phyloP scores from a whole-genome alignment of 352 stramenopile species.

The Phytophthora pistaciae region DNA sequence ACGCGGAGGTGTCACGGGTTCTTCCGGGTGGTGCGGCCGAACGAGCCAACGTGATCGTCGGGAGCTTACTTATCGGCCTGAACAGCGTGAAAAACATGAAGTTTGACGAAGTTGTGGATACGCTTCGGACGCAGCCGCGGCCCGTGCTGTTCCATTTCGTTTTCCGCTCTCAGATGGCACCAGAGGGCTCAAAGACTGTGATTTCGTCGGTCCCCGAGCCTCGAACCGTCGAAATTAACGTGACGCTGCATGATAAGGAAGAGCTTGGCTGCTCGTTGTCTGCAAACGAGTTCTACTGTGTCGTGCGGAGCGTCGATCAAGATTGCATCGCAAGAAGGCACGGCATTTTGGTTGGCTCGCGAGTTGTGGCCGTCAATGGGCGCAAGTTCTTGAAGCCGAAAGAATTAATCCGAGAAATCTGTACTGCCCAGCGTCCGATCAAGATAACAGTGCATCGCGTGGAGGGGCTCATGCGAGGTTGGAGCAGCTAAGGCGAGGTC shows the following conservation, averaged over 20 bases:
- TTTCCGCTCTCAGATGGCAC: constrained; percentile 42
- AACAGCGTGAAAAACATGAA: constrained; percentile 62
- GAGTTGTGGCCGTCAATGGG: constrained; percentile 75
- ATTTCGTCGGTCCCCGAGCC: constrained; percentile 76
- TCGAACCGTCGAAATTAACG: constrained; percentile 60
- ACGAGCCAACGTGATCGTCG: constrained; percentile 66
- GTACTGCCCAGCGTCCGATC: constrained; percentile 63
- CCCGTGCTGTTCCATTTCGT: constrained; percentile 80
- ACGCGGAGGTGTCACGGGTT: constrained; percentile 79
- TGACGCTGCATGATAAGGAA: constrained; percentile 62
- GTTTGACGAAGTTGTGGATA: constrained; percentile 80
- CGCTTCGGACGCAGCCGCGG: constrained; percentile 56
- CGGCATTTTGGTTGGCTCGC: constrained; percentile 74
- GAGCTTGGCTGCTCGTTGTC: constrained; percentile 73
- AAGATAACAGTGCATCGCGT: constrained; percentile 77
- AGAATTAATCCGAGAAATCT: constrained; percentile 63
- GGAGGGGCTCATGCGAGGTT: constrained; percentile 81
- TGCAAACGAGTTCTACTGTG: constrained; percentile 57
- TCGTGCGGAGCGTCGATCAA: constrained; percentile 69
- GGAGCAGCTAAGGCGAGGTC: constrained; percentile 33
- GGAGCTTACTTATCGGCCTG: constrained; percentile 80
- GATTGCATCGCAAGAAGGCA: constrained; percentile 61
- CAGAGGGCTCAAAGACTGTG: constrained; percentile 28
- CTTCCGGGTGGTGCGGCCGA: constrained; percentile 66
- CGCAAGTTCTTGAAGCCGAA: constrained; percentile 51